Base-by-base conservation (phyloP, 1,284 basidiomycete genomes). In the Cystobasidium sp. region DNA sequence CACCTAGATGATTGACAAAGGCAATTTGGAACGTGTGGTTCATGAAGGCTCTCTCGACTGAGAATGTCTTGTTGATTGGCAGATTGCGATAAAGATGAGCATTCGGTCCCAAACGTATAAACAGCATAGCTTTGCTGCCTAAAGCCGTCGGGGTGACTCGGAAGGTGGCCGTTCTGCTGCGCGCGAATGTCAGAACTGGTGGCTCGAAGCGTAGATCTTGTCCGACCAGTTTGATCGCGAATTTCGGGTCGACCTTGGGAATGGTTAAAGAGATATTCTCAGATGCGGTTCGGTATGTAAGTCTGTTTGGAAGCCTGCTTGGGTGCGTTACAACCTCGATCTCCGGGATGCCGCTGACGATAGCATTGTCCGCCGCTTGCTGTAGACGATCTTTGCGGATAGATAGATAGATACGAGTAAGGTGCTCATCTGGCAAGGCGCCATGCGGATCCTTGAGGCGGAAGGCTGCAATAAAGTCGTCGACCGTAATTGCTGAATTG, bases 171-270 rank as follows among this genome's bases (percentile, higher is more conserved):
- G 92, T 89, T 1, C 88, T 84, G 0, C 89, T 89, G 77, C 88
- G 88, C 0, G 88, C 82, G 80, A 97, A 97, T 47, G 85, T 89
- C 22, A 97, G 85, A 22, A 89, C 84, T 0, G 91, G 87, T 6
- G 93, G 93, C 78, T 97, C 92, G 81, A 96, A 95, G 59, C 86
- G 84, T 59, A 97, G 84, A 76, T 93, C 93, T 79, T 93, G 89
- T 3, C 94, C 94, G 69, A 89, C 88, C 6, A 97, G 85, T 77
- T 91, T 88, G 78, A 97, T 91, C 22, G 84, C 86, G 76, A 97
- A 88, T 46, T 88, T 84, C 18, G 90, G 85, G 80, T 97, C 95
- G 4, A 88, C 85, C 72, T 90, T 87, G 8, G 93, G 90, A 55
- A 97, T 90, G 46, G 89, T 88, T 76, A 97, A 85, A 59, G 90